Percentiles rank a stretch among this genome's conserved stretches.
These are phyloP conservation scores for Eutrema yunnanense DNA, from an alignment of 345 rosid species.

Conservation along the genomic window DNA sequence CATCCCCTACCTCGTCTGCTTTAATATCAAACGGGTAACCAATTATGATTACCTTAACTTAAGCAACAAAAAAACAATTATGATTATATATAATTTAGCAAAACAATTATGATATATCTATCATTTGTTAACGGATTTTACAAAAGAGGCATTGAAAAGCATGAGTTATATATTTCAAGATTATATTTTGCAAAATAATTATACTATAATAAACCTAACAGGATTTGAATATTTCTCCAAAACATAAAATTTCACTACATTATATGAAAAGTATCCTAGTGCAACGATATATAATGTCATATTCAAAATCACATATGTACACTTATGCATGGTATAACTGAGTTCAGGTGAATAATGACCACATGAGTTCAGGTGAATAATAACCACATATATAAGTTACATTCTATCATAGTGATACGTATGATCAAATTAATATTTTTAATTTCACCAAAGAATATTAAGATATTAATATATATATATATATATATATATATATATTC, in stretches of 20 bases:
- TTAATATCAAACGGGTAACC: conserved; percentile 37
- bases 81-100: neutral
- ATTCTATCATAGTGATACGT: no score
- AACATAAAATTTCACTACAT: neutral
- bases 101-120: neutral
- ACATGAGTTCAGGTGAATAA: neutral
- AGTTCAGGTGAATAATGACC: neutral
- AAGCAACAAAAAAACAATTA: no score
- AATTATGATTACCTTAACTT: neutral
- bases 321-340: neutral
- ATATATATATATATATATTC: neutral
- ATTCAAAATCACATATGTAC: neutral
- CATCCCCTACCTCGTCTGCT: conserved; percentile 41
- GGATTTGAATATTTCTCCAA: neutral
- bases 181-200: neutral
- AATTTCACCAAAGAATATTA: neutral
- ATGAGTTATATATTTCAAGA: neutral
- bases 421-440: no score
- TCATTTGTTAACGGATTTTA: neutral
- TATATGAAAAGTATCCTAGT: neutral
- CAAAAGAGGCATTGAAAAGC: neutral
- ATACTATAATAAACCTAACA: neutral
- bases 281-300: neutral
- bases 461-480: conserved; percentile 2
- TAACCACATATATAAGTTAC: no score